Base-by-base conservation (phyloP, 2,329 filamentous ascomycete genomes). In the Hymenoscyphus repandus region DNA sequence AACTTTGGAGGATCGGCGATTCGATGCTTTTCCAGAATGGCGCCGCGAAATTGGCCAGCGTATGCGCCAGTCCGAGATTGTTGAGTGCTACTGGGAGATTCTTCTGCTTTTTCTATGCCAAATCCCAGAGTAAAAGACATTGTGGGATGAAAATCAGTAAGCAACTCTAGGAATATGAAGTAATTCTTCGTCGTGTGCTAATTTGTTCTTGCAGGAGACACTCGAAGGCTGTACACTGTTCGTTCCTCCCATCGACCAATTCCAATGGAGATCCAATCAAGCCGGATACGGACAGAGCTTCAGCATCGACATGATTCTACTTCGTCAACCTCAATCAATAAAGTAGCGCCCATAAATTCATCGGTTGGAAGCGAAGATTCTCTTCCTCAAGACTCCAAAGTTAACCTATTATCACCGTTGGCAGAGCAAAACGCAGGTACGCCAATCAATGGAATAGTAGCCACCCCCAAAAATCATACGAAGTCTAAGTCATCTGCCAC, bases 61-160 rank as follows among this genome's bases (percentile, higher is more conserved):
- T 39, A 39, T 50, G 38, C 34, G 13, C 36, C 10, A 44, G 30
- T 40, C 33, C 42, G 22, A 30, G 39, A 20, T 52, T 49, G 33
- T 38, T 40, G 42, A 50, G 52, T 36, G 56, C 56, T n/a, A 4
- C 22, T 4, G 51, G 48, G n/a, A 49, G 48, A 17, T 33, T 33
- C 32, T 64, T 64, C 55, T 55, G 6, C 57, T 63, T 20, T 63
- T 49, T 47, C 45, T 52, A 32, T 60, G 55, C 53, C 57, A 54
- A 18, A 38, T 34, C 15, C 22, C 32, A 34, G 27, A 40, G n/a
- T 47, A 41, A 33, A 32, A 15, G 37, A 38, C n/a, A n/a, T n/a
- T 36, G 36, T 34, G 39, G 32, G 50, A 34, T 22, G 18, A 48
- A 39, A 39, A 18, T 38, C 13, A 48, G 34, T 45, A 27, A 5